Conservation (phyloP, 2,329 filamentous ascomycete genomes). For the Xylariales sp. region DNA sequence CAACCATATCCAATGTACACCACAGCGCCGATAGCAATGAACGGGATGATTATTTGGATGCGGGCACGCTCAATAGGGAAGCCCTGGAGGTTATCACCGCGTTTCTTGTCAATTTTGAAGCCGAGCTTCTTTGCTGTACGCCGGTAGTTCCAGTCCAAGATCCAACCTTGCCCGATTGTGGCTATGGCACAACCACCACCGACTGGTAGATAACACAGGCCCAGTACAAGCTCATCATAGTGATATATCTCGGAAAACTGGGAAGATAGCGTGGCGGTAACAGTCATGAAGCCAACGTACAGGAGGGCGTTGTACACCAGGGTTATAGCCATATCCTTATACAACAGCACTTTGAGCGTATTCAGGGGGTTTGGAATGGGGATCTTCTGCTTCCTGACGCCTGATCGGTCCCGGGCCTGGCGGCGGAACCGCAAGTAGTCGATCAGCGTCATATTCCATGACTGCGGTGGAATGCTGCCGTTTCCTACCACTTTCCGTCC, state of each 20-base stretch:
- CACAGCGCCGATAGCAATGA: slow-evolving; percentile 49
- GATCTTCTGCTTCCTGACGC: slow-evolving; percentile 36
- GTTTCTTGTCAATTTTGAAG: slow-evolving; percentile 55
- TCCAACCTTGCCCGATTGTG: slow-evolving; percentile 50
- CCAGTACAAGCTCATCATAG: slow-evolving; percentile 46
- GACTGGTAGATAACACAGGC: slow-evolving; percentile 52
- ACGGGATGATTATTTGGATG: slow-evolving; percentile 48
- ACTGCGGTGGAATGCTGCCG: slow-evolving; percentile 53
- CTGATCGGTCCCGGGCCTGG: slow-evolving; percentile 25
- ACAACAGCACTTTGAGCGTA: slow-evolving; percentile 46
- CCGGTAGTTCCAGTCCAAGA: slow-evolving; percentile 66
- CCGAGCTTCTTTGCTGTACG: slow-evolving; percentile 59
- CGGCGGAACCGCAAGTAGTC: slow-evolving; percentile 40
- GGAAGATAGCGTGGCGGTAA: slow-evolving; percentile 48
- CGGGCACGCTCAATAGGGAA: slow-evolving; percentile 54
- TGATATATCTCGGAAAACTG: slow-evolving; percentile 47
- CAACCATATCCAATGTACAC: slow-evolving; percentile 54
- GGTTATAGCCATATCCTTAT: slow-evolving; percentile 54
- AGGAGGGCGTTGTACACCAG: slow-evolving; percentile 48
- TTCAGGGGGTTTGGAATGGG: slow-evolving; percentile 54
- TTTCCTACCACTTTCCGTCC: slow-evolving; percentile 58
- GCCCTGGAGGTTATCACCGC: slow-evolving; percentile 44
- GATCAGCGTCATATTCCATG: slow-evolving; percentile 54
- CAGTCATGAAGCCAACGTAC: slow-evolving; percentile 52
- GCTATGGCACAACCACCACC: slow-evolving; percentile 45